Evolutionary conservation across 2,329 filamentous ascomycete species (phyloP).

Genomic region (Hortaea sp.): DNA sequence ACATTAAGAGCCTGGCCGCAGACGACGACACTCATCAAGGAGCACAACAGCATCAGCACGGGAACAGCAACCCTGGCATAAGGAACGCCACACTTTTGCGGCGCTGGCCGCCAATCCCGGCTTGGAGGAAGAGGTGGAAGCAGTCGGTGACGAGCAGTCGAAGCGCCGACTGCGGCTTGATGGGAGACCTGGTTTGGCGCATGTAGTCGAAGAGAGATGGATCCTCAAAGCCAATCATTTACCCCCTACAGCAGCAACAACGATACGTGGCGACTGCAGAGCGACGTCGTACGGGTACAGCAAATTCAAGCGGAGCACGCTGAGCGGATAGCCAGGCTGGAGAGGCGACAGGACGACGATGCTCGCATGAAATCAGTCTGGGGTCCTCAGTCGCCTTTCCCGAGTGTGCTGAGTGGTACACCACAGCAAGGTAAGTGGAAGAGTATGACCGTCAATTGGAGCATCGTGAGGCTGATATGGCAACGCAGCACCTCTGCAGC

Average conservation of each 20-base stretch:
- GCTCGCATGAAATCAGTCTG: constrained; percentile 71
- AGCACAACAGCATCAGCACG: no score
- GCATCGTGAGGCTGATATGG: not conserved
- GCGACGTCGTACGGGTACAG: constrained; percentile 52
- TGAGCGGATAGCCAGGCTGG: constrained; percentile 51
- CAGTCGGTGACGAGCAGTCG: not conserved
- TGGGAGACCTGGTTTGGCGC: not conserved
- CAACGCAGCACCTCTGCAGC: constrained; percentile 60
- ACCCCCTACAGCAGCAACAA: constrained; percentile 43
- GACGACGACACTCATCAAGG: no score
- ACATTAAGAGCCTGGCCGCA: no score
- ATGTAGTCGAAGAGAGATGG: constrained; percentile 34
- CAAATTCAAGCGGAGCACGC: constrained; percentile 51
- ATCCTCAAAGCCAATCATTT: constrained; percentile 52
- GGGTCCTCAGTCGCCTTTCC: constrained; percentile 76
- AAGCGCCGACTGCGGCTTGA: not conserved
- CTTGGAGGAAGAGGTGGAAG: not conserved
- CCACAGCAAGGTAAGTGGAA: constrained; percentile 67
- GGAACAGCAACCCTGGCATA: not conserved
- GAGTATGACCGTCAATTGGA: no score
- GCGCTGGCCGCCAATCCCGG: not conserved
- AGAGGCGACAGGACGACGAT: constrained; percentile 54
- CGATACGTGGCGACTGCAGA: constrained; percentile 55
- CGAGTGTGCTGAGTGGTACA: constrained; percentile 63
- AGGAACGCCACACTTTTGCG: not conserved